Conservation (phyloP, 2,329 filamentous ascomycete species). For the Apiospora pterosperma region DNA sequence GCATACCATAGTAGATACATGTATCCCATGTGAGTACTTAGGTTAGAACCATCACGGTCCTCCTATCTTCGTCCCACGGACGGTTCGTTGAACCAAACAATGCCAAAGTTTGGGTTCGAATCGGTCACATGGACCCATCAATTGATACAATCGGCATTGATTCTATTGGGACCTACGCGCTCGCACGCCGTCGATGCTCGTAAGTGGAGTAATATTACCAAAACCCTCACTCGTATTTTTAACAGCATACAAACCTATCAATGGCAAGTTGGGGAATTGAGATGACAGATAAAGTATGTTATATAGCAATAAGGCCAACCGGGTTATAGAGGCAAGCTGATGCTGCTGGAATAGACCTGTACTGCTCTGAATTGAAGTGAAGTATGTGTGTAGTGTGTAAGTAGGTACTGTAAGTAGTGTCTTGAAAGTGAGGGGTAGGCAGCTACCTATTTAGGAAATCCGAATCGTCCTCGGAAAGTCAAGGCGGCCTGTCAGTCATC, state of each 20-base stretch:
- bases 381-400: too few species aligned
- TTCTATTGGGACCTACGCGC: too few species aligned
- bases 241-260: too few species aligned
- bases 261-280: neutral
- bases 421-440: neutral
- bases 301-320: too few species aligned
- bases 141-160: neutral
- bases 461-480: neutral
- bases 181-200: neutral
- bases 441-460: neutral
- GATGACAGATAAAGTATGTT: too few species aligned
- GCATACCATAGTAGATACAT: too few species aligned
- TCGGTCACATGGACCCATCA: conserved; percentile 1
- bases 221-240: neutral
- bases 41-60: neutral
- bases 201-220: neutral
- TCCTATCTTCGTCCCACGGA: neutral
- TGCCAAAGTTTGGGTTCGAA: neutral
- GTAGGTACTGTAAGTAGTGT: too few species aligned
- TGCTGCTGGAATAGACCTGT: neutral
- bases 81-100: neutral
- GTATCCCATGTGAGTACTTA: too few species aligned
- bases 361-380: neutral
- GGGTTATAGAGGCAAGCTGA: neutral
- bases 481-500: neutral